Evolutionary conservation across 2,329 filamentous ascomycete genomes (phyloP).

Genomic region (Tolypocladium amazonense): DNA sequence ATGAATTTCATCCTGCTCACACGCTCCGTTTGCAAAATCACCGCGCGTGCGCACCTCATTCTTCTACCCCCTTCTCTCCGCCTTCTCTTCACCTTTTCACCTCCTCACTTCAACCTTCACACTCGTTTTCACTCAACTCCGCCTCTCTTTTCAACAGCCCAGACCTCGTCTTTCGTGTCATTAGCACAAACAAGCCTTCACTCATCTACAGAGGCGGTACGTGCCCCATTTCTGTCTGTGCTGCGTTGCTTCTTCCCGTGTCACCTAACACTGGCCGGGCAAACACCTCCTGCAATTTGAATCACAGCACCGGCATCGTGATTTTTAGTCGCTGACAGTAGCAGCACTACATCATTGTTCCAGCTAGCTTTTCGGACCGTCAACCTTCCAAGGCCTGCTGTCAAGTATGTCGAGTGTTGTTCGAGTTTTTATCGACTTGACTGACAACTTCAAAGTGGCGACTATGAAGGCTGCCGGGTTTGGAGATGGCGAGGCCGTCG

Average conservation of each 20-base stretch:
- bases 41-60: neutral
- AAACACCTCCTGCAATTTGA: neutral
- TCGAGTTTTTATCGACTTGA: neutral
- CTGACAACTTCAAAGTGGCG: conserved; percentile 14
- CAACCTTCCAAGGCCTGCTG: conserved; percentile 8
- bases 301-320: neutral
- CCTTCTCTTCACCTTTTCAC: neutral
- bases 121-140: neutral
- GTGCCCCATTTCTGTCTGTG: neutral
- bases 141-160: neutral
- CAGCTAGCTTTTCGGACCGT: neutral
- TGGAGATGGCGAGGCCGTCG: conserved; percentile 4
- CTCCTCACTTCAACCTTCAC: conserved; percentile 1
- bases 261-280: neutral
- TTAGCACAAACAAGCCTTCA: neutral
- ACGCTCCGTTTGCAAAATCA: neutral
- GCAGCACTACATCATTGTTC: neutral
- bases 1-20: neutral
- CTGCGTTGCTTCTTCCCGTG: neutral
- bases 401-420: neutral
- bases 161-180: neutral
- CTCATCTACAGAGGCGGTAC: neutral
- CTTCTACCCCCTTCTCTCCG: neutral
- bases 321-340: neutral
- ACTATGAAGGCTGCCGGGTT: conserved; percentile 16